Conservation (phyloP, 805 yeast species). For the Metschnikowia henanensis region DNA sequence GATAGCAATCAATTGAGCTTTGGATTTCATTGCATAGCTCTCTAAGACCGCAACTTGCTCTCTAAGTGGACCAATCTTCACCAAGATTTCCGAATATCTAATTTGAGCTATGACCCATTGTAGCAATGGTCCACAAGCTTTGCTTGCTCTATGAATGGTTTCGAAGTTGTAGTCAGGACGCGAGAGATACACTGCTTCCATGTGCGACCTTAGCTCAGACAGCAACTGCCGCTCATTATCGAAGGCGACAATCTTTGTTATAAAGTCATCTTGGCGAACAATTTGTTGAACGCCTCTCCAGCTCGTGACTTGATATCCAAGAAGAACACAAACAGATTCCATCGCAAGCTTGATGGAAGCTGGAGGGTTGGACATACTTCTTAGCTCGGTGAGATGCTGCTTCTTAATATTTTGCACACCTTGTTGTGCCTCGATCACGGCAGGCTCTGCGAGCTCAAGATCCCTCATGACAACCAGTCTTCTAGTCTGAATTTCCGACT, state of each 20-base stretch:
- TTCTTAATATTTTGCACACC: slow-evolving; percentile 94
- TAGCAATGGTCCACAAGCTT: slow-evolving; percentile 90
- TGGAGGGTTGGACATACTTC: slow-evolving; percentile 92
- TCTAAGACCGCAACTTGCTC: slow-evolving; percentile 65
- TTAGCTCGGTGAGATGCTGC: slow-evolving; percentile 84
- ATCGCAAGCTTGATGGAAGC: slow-evolving; percentile 78
- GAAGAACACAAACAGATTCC: slow-evolving; percentile 83
- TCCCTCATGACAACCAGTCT: slow-evolving; percentile 57
- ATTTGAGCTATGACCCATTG: slow-evolving; percentile 92
- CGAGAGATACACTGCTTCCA: slow-evolving; percentile 62
- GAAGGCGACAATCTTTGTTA: slow-evolving; percentile 74
- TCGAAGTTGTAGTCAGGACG: slow-evolving; percentile 67
- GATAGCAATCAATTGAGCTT: slow-evolving; percentile 70
- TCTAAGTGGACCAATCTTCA: slow-evolving; percentile 70
- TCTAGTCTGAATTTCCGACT: slow-evolving; percentile 55
- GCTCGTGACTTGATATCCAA: slow-evolving; percentile 62
- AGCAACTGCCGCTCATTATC: slow-evolving; percentile 62
- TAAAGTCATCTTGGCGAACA: slow-evolving; percentile 86
- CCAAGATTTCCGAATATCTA: slow-evolving; percentile 69
- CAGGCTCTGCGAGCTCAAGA: slow-evolving; percentile 78
- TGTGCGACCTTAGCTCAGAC: slow-evolving; percentile 47
- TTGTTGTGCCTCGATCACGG: slow-evolving; percentile 76
- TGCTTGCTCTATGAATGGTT: slow-evolving; percentile 83
- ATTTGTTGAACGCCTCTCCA: slow-evolving; percentile 86
- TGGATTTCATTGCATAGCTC: slow-evolving; percentile 56